These are phyloP conservation scores for Colletotrichum magnum DNA, from an alignment of 2,329 filamentous ascomycete genomes.

Conservation along the genomic window DNA sequence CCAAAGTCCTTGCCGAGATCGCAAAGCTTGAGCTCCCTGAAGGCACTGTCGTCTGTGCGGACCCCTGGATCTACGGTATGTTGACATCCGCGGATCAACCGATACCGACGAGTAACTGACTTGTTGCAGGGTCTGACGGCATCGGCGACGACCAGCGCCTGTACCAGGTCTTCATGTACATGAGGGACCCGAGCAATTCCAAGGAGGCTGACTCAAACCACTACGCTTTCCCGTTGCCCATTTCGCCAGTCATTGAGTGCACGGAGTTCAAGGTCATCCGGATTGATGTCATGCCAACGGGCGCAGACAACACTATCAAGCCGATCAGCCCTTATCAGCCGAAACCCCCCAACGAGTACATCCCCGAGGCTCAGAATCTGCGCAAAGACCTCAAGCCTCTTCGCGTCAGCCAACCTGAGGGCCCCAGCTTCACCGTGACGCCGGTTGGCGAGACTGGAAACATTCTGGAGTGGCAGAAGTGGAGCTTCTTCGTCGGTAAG, in stretches of 20 bases:
- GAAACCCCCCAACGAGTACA: constrained; percentile 72
- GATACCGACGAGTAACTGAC: neutral
- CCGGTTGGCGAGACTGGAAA: constrained; percentile 30
- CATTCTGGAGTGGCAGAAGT: constrained; percentile 50
- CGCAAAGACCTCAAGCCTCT: constrained; percentile 73
- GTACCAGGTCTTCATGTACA: constrained; percentile 44
- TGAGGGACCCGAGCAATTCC: constrained; percentile 73
- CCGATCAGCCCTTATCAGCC: constrained; percentile 70
- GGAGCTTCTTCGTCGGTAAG: constrained; percentile 67
- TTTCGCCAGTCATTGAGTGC: constrained; percentile 76
- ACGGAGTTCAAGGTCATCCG: constrained; percentile 75
- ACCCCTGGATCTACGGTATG: constrained; percentile 49
- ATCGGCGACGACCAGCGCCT: constrained; percentile 32
- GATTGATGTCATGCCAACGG: constrained; percentile 79
- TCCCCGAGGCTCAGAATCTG: constrained; percentile 71
- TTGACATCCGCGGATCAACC: neutral
- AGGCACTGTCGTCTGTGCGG: constrained; percentile 70
- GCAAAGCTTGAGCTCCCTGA: constrained; percentile 73
- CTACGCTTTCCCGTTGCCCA: constrained; percentile 77
- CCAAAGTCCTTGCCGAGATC: constrained; percentile 71
- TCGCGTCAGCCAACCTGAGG: constrained; percentile 73
- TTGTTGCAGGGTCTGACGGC: constrained; percentile 23
- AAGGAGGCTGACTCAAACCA: constrained; percentile 76
- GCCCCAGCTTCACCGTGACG: constrained; percentile 65
- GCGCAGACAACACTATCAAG: constrained; percentile 71